phyloP scores from a whole-genome alignment of 139 green algal genomes.

The Astrephomene gubernaculifera region DNA sequence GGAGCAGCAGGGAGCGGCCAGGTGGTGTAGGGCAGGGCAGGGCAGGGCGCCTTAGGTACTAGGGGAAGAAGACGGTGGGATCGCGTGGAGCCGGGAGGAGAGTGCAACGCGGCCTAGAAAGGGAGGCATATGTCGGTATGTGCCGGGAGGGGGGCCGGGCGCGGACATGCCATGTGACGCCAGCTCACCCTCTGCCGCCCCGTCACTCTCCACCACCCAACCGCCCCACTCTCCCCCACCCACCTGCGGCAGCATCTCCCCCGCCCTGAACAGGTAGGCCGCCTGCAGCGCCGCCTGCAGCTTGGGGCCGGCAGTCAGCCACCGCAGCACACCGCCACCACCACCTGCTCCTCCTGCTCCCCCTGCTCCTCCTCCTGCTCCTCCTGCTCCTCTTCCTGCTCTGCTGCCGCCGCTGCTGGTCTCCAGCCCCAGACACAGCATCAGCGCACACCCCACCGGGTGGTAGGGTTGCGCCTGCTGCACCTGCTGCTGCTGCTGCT shows the following conservation, averaged over 20 bases:
- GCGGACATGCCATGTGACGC: too few relatives aligned
- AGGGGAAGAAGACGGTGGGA: too few relatives aligned
- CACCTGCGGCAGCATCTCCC: conserved; percentile 45
- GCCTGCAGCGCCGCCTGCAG: conserved; percentile 40
- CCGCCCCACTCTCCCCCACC: not conserved
- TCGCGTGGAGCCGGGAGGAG: too few relatives aligned
- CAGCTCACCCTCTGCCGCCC: too few relatives aligned
- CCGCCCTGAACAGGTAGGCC: conserved; percentile 45
- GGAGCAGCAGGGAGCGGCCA: too few relatives aligned
- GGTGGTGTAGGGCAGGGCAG: too few relatives aligned
- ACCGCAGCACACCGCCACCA: conserved; percentile 21
- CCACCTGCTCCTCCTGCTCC: not conserved
- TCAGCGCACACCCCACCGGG: conserved; percentile 51
- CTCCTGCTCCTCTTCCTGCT: not conserved
- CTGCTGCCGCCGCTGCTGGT: not conserved
- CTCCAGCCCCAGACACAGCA: conserved; percentile 55
- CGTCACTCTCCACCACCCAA: too few relatives aligned
- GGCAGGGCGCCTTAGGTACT: too few relatives aligned
- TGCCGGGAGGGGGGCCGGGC: too few relatives aligned
- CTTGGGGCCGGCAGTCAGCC: conserved; percentile 24
- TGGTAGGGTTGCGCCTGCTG: conserved; percentile 10
- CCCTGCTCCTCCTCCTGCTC: not conserved
- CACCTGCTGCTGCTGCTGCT: not conserved
- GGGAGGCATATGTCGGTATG: too few relatives aligned
- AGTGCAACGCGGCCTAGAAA: too few relatives aligned